Base-by-base conservation (phyloP, 2,329 filamentous ascomycete species). In the Aspergillus sergii region DNA sequence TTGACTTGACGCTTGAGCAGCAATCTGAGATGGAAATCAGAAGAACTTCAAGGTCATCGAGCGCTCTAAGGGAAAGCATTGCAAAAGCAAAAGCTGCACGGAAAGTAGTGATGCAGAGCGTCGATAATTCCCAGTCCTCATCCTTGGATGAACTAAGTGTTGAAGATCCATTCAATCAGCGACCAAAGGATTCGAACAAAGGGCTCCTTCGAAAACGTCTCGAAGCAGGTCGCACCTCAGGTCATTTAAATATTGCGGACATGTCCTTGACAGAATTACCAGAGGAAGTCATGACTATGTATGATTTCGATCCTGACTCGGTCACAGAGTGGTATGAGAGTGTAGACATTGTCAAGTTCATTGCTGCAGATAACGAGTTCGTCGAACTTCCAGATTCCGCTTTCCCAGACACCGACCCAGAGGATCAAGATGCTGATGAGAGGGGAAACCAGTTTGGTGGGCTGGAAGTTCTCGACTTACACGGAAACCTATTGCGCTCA, bases 291-390 rank as follows among this genome's bases (percentile, higher is more conserved):
- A 81, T 96, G 79, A 88, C 89, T 60, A 98, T 98, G 94, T 98
- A 97, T 75, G 91, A 93, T 70, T 83, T 92, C 21, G 89, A 93
- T 59, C 84, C 86, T 60, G 87, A 89, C 43, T 83, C 82, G 14
- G 81, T 85, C 26, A 87, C 85, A 41, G 88, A 89, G 39, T 98
- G 95, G 95, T 93, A 93, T 2, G 94, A 98, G 76, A 90, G 91
- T 63, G 92, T 98, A 12, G 94, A 98, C 73, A 80, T 98, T 53
- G 91, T 89, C 0, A 88, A 91, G 64, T 88, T 98, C 57, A 87
- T 95, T 67, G 93, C 91, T 7, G 93, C 94, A 10, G 93, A 97
- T 73, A 98, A 99, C 72, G 92, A 97, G 72, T 78, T 99, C 55
- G 88, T 92, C 71, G 82, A 83, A 36, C 83, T 98, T 39, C 86